These are phyloP conservation scores for Colletotrichum cereale DNA, from an alignment of 2,329 filamentous ascomycete genomes.

Conservation along the genomic window DNA sequence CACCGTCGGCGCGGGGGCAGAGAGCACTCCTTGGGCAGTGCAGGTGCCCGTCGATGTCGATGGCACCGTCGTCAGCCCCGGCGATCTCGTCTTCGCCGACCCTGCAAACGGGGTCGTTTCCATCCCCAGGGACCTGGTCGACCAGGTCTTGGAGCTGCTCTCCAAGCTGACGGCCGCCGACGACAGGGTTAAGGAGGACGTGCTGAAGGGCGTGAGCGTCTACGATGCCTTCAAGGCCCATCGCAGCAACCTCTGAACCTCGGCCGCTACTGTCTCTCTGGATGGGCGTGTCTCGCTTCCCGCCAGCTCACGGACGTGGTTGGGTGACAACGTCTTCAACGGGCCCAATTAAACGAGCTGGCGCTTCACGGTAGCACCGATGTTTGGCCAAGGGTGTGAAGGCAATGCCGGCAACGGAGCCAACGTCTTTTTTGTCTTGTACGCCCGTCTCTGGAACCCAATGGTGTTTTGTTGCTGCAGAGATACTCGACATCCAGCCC, in stretches of 20 bases:
- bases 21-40: slow-evolving; percentile 68
- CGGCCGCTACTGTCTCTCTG: not conserved
- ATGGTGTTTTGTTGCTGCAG: too few relatives aligned
- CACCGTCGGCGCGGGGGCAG: slow-evolving; percentile 68
- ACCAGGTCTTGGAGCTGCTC: slow-evolving; percentile 71
- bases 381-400: not conserved
- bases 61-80: slow-evolving; percentile 59
- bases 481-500: not conserved
- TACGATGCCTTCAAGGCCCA: slow-evolving; percentile 75
- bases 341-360: not conserved
- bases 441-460: not conserved
- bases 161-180: slow-evolving; percentile 65
- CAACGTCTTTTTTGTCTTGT: not conserved
- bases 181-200: slow-evolving; percentile 73
- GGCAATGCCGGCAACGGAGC: not conserved
- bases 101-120: slow-evolving; percentile 76
- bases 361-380: not conserved
- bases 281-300: not conserved
- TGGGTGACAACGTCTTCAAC: not conserved
- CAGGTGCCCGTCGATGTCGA: slow-evolving; percentile 59
- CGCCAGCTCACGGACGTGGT: not conserved
- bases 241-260: slow-evolving; percentile 51
- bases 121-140: slow-evolving; percentile 72
- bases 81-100: slow-evolving; percentile 79
- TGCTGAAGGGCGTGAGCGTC: slow-evolving; percentile 71